Conservation (phyloP, 257 asterid genomes). For the Euphrasia confusa region DNA sequence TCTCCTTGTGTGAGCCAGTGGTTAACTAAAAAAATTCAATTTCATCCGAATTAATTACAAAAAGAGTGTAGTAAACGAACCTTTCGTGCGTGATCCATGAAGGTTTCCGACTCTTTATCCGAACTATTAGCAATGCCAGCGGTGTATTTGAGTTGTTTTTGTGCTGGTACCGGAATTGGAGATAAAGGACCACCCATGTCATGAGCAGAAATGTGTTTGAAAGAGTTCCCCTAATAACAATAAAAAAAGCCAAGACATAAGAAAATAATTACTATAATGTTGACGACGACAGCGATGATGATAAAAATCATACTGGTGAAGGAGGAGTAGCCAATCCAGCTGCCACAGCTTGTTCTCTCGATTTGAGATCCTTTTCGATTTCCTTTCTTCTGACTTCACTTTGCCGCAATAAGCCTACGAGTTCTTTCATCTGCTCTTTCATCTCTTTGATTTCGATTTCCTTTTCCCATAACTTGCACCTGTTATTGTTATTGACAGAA, state of each 20-base stretch:
- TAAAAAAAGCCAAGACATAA: constrained; percentile 7
- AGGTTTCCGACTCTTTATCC: constrained; percentile 61
- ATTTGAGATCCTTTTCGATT: constrained; percentile 71
- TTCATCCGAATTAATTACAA: too few species aligned
- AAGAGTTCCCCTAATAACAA: constrained; percentile 41
- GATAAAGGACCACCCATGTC: constrained; percentile 67
- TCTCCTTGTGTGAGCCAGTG: too few species aligned
- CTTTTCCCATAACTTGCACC: constrained; percentile 89
- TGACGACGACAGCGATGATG: not conserved
- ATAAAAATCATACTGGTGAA: constrained; percentile 40
- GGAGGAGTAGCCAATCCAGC: constrained; percentile 68
- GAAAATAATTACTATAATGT: not conserved
- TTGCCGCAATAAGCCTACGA: constrained; percentile 70
- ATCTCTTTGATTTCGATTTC: constrained; percentile 84
- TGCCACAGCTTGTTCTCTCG: constrained; percentile 50
- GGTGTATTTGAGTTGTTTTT: constrained; percentile 90
- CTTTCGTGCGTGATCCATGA: constrained; percentile 80
- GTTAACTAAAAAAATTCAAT: too few species aligned
- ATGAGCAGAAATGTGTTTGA: constrained; percentile 54
- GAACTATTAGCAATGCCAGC: constrained; percentile 90
- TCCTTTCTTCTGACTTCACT: constrained; percentile 87
- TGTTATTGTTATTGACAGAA: constrained; percentile 22
- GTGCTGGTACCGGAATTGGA: constrained; percentile 91
- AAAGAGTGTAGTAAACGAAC: constrained; percentile 26
- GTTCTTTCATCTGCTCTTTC: constrained; percentile 93